Base-by-base conservation (phyloP, 805 yeast species). In the Tetrapisispora iriomotensis region DNA sequence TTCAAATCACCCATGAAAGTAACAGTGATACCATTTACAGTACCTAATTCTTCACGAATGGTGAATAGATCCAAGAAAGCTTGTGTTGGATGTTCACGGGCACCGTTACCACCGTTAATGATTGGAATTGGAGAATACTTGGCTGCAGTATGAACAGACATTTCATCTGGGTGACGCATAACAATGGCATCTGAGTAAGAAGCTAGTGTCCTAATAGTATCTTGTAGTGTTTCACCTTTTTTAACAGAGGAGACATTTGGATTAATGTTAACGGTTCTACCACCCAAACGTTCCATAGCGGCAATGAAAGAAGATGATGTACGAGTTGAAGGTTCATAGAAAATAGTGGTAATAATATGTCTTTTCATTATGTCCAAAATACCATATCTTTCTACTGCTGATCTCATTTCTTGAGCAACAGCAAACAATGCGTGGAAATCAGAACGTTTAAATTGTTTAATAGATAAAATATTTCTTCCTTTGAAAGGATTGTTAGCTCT, bases 201-300 rank as follows among this genome's bases (percentile, higher is more conserved):
- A 14, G 95, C 94, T 67, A 92, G 72, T 12, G 96, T 78, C 65
- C 98, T 79, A 50, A 92, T 77, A 29, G 98, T 92, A 61, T 92
- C 99, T 67, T 90, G 96, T 58, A 92, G 72, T 33, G 96, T 83
- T 72, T 92, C 99, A 50, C 99, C 99, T 73, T 92, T 92, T 70
- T 86, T 84, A 36, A 88, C 96, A 19, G 96, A 85, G n/a, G 97
- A 88, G 25, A 87, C 73, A 48, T 75, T 77, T 44, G 92, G 82
- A 46, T 83, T 73, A 48, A 92, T 82, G 40, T 94, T 75, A 50
- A 94, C 83, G 51, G 87, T 95, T 65, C 95, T 78, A 60, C 99
- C 99, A 63, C 99, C 99, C 54, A 92, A 73, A 69, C 99, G 83
- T 72, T 92, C 97, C 98, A 92, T 92, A 44, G 99, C 99, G 53